Evolutionary conservation across 805 yeast species (phyloP), one percentile per base, ranked within the genome.

Genomic region (Candida piceae): DNA sequence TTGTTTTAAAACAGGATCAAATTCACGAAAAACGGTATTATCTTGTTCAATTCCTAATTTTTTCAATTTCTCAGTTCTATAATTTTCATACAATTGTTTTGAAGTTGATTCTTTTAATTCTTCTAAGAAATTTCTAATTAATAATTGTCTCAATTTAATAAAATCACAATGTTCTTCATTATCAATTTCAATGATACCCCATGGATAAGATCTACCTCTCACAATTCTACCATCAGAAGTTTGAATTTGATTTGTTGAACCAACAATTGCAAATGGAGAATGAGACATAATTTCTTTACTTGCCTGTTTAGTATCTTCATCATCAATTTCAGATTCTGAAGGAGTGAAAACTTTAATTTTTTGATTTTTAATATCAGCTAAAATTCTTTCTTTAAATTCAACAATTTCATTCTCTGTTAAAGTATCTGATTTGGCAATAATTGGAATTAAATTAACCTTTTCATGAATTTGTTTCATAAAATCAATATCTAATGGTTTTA

Each of bases 111-210:
- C 97, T 56, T 88, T 81, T 55, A 90, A 76, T 62, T 93, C 98
- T 67, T 90, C 97, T 72, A 93, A 71, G 64, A 83, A 89, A 63
- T 83, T 85, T 69, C 95, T 82, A 44, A 93, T 74, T 58, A 90
- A 73, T 60, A 93, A 72, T 60, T 88, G 94, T 52, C 97, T 83
- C 60, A 90, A 75, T 62, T 79, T 80, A 48, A 84, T 79, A 60
- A 90, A 93, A 64, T 90, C 98, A 61, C 88, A 84, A 60, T 93
- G 97, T 39, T 79, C 78, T 66, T 86, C 93, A 60, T 93, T 90
- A 61, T 88, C 97, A 50, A 93, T 89, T 65, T 93, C 97, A 53
- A 93, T 84, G 16, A 84, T 72, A 49, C 97, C 97, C 98, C 98
- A 93, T 44, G 97, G 97, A 61, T 90, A 90, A 44, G 76, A 68